These are phyloP conservation scores for Oryza glumipatula DNA, from an alignment of 176 grass and related monocot genomes.

Conservation along the genomic window DNA sequence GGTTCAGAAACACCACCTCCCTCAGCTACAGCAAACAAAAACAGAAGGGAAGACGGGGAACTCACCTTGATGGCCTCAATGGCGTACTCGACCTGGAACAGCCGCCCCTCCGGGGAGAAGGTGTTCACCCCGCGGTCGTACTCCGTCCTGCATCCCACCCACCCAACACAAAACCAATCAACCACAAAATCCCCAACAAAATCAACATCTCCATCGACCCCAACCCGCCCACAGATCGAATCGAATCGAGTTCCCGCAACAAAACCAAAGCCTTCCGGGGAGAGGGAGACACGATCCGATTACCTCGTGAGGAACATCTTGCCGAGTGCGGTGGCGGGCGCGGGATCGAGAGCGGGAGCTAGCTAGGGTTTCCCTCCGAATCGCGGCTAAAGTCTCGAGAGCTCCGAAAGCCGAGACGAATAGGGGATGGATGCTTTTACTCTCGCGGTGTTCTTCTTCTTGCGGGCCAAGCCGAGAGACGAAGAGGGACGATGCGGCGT, in stretches of 20 bases:
- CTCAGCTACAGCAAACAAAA: neutral
- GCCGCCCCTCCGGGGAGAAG: slow-evolving; percentile 86
- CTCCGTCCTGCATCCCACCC: slow-evolving; percentile 58
- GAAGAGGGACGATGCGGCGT: neutral
- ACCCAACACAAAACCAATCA: neutral
- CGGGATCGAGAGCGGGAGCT: slow-evolving; percentile 16
- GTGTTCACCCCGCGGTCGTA: slow-evolving; percentile 93
- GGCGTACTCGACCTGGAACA: slow-evolving; percentile 98
- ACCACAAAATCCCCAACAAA: slow-evolving; percentile 11
- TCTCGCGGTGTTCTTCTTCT: slow-evolving; percentile 29
- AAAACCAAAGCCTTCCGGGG: neutral
- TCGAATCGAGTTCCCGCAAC: neutral
- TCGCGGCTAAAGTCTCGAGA: neutral
- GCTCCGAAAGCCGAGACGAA: neutral
- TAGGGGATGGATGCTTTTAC: neutral
- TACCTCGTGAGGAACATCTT: slow-evolving; percentile 97
- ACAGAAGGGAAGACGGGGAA: neutral
- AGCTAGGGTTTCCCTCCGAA: neutral
- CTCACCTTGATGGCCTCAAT: slow-evolving; percentile 97
- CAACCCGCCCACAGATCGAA: neutral
- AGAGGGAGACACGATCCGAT: neutral
- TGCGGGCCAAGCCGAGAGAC: slow-evolving; percentile 40
- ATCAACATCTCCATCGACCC: neutral
- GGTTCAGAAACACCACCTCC: too few species aligned
- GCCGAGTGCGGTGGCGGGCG: neutral